Percentiles rank a stretch among this genome's conserved stretches.
Conservation (phyloP, 2,329 filamentous ascomycete genomes). For the Trichoderma asperellum region DNA sequence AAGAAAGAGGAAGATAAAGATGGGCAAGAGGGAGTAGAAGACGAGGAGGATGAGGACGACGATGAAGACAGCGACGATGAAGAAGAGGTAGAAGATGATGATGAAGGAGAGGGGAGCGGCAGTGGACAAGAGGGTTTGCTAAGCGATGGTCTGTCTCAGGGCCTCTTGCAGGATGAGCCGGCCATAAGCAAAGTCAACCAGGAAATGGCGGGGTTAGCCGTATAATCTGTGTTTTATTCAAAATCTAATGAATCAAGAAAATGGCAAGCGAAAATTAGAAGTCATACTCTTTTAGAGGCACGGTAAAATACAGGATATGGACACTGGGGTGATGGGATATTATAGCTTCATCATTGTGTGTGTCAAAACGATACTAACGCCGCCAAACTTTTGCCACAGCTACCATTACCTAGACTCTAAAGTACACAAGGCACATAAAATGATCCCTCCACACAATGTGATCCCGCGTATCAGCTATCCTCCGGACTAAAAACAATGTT, state of each 20-base stretch:
- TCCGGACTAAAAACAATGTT: conserved; percentile 44
- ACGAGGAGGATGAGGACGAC: conserved; percentile 40
- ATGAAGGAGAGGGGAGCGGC: neutral
- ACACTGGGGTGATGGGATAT: conserved; percentile 12
- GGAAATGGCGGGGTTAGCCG: conserved; percentile 38
- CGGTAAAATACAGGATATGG: neutral
- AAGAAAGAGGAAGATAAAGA: conserved; percentile 65
- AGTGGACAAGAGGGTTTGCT: neutral
- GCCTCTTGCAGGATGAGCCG: conserved; percentile 11
- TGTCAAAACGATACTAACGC: conserved; percentile 31
- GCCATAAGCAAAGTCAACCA: conserved; percentile 33
- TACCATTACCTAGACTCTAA: conserved; percentile 43
- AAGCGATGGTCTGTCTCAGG: neutral
- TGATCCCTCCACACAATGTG: conserved; percentile 38
- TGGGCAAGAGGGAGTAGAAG: conserved; percentile 38
- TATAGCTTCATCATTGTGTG: conserved; percentile 33
- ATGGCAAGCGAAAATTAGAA: neutral
- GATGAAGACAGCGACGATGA: conserved; percentile 38
- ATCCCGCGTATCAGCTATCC: conserved; percentile 42
- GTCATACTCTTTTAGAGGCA: neutral
- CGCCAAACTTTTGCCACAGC: conserved; percentile 34
- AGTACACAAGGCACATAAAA: conserved; percentile 49
- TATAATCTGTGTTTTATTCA: conserved; percentile 34
- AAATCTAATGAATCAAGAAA: neutral
- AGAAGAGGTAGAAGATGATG: conserved; percentile 27